Evolutionary conservation across 73 alveolate species (phyloP), one percentile per base, ranked within the genome.

Genomic region (Blepharisma stoltei): DNA sequence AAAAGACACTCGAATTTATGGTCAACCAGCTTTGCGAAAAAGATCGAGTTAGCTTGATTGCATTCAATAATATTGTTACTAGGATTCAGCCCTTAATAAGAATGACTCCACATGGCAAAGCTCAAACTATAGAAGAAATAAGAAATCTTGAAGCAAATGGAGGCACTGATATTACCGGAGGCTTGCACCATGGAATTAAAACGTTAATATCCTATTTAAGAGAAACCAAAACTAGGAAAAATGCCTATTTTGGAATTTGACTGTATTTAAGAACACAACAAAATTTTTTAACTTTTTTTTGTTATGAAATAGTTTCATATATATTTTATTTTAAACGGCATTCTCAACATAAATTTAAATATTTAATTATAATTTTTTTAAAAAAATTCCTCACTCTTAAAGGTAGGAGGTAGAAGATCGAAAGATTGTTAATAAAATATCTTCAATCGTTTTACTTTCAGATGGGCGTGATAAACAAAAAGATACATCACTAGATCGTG

Each of bases 391-490:
- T n/a, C n/a, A n/a, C n/a, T n/a, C n/a, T n/a, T n/a, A n/a, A n/a
- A n/a, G n/a, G n/a, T n/a, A n/a, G n/a, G n/a, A n/a, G n/a, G n/a
- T n/a, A n/a, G n/a, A n/a, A 86, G 78, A 68, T 55, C 79, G 92
- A 70, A 83, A 83, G 78, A 73, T 50, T 66, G 54, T 53, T 7
- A 86, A 84, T 68, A 70, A 76, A 54, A 86, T 87, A 6, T 71
- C 89, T 23, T 49, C 92, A 0, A 83, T 88, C 8, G 78, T 90
- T 78, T 78, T 90, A 66, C 84, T 90, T 44, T 85, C 97, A 45
- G 97, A 90, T 80, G 97, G 97, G 9, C 55, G 81, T 73, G 97
- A 90, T 84, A 71, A 83, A 8, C 18, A 25, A 14, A 14, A n/a
- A 25, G 14, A n/a, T 20, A 60, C 73, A 60, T 0, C 73, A 60